A percentile compares a stretch with the other conserved stretches of the same genome.
These are phyloP conservation scores for Symmetrospora coprosmae DNA, from an alignment of 768 basidiomycete species.

Conservation along the genomic window DNA sequence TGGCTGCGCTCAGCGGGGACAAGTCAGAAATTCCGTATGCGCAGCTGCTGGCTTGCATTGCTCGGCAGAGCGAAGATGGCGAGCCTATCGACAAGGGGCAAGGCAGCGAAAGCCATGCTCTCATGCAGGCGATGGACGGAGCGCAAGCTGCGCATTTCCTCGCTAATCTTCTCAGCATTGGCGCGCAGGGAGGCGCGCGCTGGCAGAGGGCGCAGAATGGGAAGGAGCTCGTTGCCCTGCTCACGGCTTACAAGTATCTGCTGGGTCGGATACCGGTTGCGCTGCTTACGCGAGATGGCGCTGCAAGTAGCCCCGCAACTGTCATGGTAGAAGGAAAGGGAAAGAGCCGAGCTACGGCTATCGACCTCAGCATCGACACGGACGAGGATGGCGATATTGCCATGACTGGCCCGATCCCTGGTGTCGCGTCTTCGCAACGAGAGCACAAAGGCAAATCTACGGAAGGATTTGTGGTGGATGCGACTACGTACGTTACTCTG, in stretches of 20 bases:
- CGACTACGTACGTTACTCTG: slow-evolving; percentile 2
- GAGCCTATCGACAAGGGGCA: no score
- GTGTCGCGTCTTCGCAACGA: background rate
- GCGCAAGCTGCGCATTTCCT: background rate
- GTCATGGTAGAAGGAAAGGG: slow-evolving; percentile 3
- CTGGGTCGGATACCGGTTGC: background rate
- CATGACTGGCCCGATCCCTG: background rate
- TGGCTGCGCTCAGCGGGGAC: no score
- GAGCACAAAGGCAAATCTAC: no score
- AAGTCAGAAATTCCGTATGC: no score
- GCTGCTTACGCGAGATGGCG: background rate
- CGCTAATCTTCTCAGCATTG: background rate
- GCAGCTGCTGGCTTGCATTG: no score
- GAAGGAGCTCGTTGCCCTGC: background rate
- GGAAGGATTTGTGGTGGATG: background rate
- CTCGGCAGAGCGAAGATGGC: no score
- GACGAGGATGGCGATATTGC: background rate
- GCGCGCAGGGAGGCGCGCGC: background rate
- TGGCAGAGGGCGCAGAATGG: no score
- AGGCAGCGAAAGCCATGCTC: no score
- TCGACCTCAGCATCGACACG: slow-evolving; percentile 13
- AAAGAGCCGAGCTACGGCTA: slow-evolving; percentile 10
- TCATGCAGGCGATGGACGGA: no score
- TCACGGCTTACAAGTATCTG: background rate
- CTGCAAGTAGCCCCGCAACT: no score